Evolutionary conservation across 805 yeast species (phyloP), one percentile per base, ranked within the genome.

Genomic region (Cyberlindnera sargentensis): DNA sequence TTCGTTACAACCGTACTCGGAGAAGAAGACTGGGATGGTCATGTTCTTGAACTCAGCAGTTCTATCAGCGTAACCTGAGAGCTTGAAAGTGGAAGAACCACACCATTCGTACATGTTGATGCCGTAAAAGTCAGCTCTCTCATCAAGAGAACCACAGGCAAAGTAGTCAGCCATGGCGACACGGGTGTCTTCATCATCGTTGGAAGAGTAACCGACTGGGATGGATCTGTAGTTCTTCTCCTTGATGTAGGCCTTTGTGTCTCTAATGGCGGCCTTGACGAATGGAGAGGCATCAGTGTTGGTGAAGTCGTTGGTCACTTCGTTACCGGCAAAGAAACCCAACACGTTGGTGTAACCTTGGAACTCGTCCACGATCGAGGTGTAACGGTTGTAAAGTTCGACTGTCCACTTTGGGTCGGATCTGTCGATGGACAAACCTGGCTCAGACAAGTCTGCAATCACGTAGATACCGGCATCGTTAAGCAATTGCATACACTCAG

Each of bases 101-200:
- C 93, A 84, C 93, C 93, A 84, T 70, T 82, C 88, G 71, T 84
- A 84, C 88, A 83, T 83, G 75, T 84, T 84, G 63, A 84, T 80
- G 74, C 93, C 93, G 62, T 83, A 84, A 73, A 84, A 84, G 64
- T 84, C 93, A 47, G 88, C 89, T 53, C 71, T 71, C 23, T 62
- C 80, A 43, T 72, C 80, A 6, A 62, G 68, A 47, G 72, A 77
- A 65, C 91, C 91, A 71, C 93, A 84, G 36, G 80, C 73, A 55
- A 84, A 84, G 66, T 80, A 84, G 53, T 82, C 85, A 46, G 90
- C 90, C 55, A 83, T 69, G 37, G 70, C 55, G 40, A 76, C 77
- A 71, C 91, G 76, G 47, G 84, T 82, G 10, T 68, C 71, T 33
- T 73, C 60, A 61, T 84, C 90, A 64, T 84, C 91, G 58, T 82